Conservation (phyloP, 176 grass and related monocot genomes). For the Elaeis guineensis region DNA sequence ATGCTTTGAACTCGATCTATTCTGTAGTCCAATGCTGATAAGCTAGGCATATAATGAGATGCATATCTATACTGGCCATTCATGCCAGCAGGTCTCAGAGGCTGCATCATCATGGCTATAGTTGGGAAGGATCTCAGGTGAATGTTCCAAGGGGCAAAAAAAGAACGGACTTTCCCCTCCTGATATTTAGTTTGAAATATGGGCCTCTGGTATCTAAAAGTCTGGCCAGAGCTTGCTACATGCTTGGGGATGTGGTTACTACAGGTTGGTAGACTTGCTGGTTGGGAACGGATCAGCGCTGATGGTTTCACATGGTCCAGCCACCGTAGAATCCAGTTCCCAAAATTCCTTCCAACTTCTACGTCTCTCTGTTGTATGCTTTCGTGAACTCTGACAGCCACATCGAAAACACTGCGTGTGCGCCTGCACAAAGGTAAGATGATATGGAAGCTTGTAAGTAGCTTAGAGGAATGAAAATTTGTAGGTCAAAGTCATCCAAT, state of each 20-base stretch:
- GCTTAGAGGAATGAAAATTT: too few relatives aligned
- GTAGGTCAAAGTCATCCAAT: too few relatives aligned
- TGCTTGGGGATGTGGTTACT: neutral
- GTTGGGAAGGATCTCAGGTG: constrained; percentile 5
- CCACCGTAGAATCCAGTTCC: constrained; percentile 9
- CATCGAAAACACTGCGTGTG: neutral
- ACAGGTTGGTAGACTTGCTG: neutral
- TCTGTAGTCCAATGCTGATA: neutral
- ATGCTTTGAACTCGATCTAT: neutral
- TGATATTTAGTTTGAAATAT: neutral
- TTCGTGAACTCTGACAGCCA: neutral
- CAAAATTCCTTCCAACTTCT: constrained; percentile 5
- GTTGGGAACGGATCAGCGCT: neutral
- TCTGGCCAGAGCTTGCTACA: neutral
- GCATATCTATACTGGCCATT: constrained; percentile 15
- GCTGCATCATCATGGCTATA: constrained; percentile 20
- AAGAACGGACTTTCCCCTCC: constrained; percentile 5
- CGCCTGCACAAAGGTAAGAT: neutral
- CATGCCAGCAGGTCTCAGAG: neutral
- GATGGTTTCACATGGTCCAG: constrained; percentile 8
- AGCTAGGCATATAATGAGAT: neutral
- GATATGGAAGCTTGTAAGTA: neutral
- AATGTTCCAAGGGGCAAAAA: constrained; percentile 11
- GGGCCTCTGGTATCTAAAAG: neutral
- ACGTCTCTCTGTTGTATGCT: neutral